Percentiles rank a stretch among this genome's conserved stretches.
phyloP scores from a whole-genome alignment of 2,329 filamentous ascomycete species.

The Juglanconis sp. region DNA sequence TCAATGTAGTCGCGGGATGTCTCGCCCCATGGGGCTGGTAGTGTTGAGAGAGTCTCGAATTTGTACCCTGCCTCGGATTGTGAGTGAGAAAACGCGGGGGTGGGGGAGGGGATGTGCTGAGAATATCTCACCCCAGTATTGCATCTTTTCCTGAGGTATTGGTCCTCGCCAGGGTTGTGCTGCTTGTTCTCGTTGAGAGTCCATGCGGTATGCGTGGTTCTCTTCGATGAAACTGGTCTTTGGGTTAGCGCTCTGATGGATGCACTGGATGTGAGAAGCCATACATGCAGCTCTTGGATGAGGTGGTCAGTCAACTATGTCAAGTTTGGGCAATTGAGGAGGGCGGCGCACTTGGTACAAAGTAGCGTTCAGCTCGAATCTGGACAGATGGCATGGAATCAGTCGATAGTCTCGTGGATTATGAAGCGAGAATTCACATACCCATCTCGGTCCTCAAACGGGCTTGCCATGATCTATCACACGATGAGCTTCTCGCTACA shows the following conservation, averaged over 20 bases:
- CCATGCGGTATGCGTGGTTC: slow-evolving; percentile 70
- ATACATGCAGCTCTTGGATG: slow-evolving; percentile 51
- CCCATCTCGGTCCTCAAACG: slow-evolving; percentile 80
- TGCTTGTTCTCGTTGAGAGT: slow-evolving; percentile 57
- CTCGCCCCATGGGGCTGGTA: slow-evolving; percentile 72
- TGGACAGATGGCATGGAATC: slow-evolving; percentile 33
- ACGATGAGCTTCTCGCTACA: not conserved
- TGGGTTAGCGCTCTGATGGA: slow-evolving; percentile 16
- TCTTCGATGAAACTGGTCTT: slow-evolving; percentile 81
- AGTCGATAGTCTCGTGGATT: not conserved
- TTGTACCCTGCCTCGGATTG: slow-evolving; percentile 70
- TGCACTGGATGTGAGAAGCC: slow-evolving; percentile 19
- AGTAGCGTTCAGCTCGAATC: slow-evolving; percentile 96
- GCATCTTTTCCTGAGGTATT: slow-evolving; percentile 74
- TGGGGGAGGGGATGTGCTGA: not conserved
- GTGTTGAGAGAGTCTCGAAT: slow-evolving; percentile 81
- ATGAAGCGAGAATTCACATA: slow-evolving; percentile 33
- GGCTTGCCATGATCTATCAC: slow-evolving; percentile 74
- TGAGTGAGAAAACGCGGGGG: not conserved
- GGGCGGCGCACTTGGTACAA: slow-evolving; percentile 68
- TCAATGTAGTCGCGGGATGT: slow-evolving; percentile 77
- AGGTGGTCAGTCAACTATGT: slow-evolving; percentile 14
- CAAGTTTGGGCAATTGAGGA: slow-evolving; percentile 18
- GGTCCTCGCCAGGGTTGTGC: slow-evolving; percentile 37
- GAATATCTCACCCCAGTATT: slow-evolving; percentile 73